Percentiles rank a stretch among this genome's conserved stretches.
phyloP scores from a whole-genome alignment of 1,284 basidiomycete genomes.

The Fomitiporia mediterranea region DNA sequence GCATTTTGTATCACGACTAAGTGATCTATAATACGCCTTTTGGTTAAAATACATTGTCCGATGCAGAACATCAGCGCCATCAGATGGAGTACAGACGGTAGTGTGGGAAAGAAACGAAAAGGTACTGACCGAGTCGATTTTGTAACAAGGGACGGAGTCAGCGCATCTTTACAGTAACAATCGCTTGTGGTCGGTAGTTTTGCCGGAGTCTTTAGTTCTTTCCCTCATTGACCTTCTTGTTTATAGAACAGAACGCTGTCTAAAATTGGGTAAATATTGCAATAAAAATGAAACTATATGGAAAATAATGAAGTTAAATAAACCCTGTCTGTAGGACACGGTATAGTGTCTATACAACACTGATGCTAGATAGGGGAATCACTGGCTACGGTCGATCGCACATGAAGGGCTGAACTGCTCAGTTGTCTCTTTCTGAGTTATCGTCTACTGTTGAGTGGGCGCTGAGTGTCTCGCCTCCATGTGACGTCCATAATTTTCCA shows the following conservation, averaged over 20 bases:
- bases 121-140: no score
- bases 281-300: no score
- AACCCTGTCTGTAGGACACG: constrained; percentile 36
- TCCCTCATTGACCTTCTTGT: constrained; percentile 26
- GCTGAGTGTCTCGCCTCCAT: constrained; percentile 55
- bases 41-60: no score
- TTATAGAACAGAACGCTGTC: constrained; percentile 38
- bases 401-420: constrained; percentile 47
- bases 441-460: constrained; percentile 41
- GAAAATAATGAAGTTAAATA: no score
- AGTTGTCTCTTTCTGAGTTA: constrained; percentile 43
- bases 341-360: constrained; percentile 46
- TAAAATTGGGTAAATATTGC: constrained; percentile 39
- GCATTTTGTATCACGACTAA: no score
- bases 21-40: no score
- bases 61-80: no score
- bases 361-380: constrained; percentile 52
- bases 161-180: no score
- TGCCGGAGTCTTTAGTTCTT: neutral
- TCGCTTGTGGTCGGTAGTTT: neutral
- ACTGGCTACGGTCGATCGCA: constrained; percentile 40
- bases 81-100: no score
- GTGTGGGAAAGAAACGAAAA: no score
- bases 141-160: no score
- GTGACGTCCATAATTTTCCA: constrained; percentile 47